Conservation (phyloP, 306 rosid species). For the Quillaja saponaria region DNA sequence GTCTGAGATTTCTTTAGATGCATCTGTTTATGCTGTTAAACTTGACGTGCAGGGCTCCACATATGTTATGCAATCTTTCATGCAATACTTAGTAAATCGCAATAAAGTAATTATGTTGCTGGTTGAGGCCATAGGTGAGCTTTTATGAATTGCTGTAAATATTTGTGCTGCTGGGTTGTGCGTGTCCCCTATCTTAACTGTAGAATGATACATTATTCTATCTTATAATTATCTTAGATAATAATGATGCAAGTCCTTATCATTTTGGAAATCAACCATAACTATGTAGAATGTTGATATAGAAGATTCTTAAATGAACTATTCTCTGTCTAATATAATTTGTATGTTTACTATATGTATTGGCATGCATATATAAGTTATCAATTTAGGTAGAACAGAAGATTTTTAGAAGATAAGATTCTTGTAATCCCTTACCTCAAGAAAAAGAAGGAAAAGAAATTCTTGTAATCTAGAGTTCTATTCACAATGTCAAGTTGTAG, state of each 20-base stretch:
- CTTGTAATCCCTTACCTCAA: no score
- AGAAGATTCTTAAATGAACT: no score
- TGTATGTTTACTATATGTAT: no score
- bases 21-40: conserved; percentile 26
- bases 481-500: no score
- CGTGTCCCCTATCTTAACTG: conserved; percentile 3
- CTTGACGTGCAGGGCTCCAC: conserved; percentile 68
- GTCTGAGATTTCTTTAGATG: conserved; percentile 7
- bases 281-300: no score
- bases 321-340: no score
- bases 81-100: conserved; percentile 52
- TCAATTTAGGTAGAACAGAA: no score
- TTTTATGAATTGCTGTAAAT: conserved; percentile 14
- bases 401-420: no score
- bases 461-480: no score
- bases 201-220: conserved; percentile 2
- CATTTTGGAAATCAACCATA: conserved; percentile 2
- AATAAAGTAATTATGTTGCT: conserved; percentile 64
- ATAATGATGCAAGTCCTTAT: conserved; percentile 5
- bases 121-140: conserved; percentile 86
- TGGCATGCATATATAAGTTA: no score
- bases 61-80: conserved; percentile 50
- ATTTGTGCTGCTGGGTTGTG: conserved; percentile 9
- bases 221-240: conserved; percentile 11
- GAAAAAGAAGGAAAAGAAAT: no score